Base-by-base conservation (phyloP, 805 yeast species). In the Hagleromyces aurorensis region DNA sequence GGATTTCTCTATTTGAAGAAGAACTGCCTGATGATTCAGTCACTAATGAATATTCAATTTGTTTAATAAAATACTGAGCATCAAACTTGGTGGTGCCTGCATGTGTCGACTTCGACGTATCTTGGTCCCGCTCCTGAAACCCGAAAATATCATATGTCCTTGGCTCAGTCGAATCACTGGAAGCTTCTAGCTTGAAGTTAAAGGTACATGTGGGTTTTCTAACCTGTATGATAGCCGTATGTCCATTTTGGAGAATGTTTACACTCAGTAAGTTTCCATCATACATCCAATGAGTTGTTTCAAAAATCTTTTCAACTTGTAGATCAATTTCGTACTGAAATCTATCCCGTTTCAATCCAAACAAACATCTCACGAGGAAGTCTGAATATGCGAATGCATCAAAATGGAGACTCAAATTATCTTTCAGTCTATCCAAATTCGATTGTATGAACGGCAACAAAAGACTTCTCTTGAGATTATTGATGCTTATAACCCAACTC, bases 401-500 rank as follows among this genome's bases (percentile, higher is more conserved):
- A 14, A 72, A 74, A 22, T 44, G 48, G 27, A 47, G 36, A 4
- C 57, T 45, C 27, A 48, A 46, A 20, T 61, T 58, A 24, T 58
- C 56, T 7, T 68, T 62, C 13, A 65, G 57, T 2, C 57, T 42
- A 3, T 71, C 56, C 31, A 84, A 50, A 38, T 72, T 75, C 33
- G 72, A 68, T 21, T 75, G 64, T 8, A 85, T 64, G 44, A 72
- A 85, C 2, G 83, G 67, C 1, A 80, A 70, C 20, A 83, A 44
- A 20, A 65, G 62, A 28, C 67, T 65, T 23, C 94, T 64, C 27
- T 75, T 76, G n/a, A 56, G 57, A 36, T 77, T 36, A 11, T 66
- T 65, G 49, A 84, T 67, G 33, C 76, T 71, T 43, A 83, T 55
- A 40, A 76, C 83, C 87, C 93, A 81, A 23, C 69, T 65, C 2